Base-by-base conservation (phyloP, 805 yeast genomes). In the Lipomyces orientalis region DNA sequence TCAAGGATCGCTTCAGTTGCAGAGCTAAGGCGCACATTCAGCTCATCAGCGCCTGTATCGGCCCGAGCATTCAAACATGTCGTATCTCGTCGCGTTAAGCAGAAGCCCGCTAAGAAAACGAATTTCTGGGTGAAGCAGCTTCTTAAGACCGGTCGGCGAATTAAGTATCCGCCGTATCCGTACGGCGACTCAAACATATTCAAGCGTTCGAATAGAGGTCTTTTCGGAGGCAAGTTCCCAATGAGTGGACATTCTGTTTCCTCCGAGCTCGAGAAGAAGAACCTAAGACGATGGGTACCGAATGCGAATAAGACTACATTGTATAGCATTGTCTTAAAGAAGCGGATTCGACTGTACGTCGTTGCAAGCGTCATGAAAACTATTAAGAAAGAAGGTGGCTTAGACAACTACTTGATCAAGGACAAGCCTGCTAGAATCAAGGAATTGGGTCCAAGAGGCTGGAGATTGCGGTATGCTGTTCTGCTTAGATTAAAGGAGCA, bases 311-410 rank as follows among this genome's bases (percentile, higher is more conserved):
- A 81, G 70, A 87, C 92, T 76, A 85, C 84, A 39, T 80, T 95
- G 58, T 94, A 97, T 95, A 91, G 97, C 71, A 97, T 91, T 73
- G 81, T 90, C 0, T 83, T 95, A 74, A 80, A 87, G 66, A 83
- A 82, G 72, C 79, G 81, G 52, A 78, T 93, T 57, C 81, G 81
- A 60, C 78, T 91, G 64, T 87, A 84, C 67, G 87, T 93, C 46
- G 88, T 93, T 7, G 86, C 98, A 4, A 86, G 88, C 67, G 98
- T 93, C 5, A 83, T 95, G 76, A 87, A 88, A 74, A 93, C 98
- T 0, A 89, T 95, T 67, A 89, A 91, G 66, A 91, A 88, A 74
- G 98, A 94, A 78, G 99, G 99, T 69, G 99, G 99, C 4, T 82
- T 95, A 65, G 99, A 95, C 76, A 88, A 88, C 71, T 95, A 95